Evolutionary conservation across 441 rosid genomes (phyloP), one percentile per base, ranked within the genome.

Genomic region (Macaranga tanarius): DNA sequence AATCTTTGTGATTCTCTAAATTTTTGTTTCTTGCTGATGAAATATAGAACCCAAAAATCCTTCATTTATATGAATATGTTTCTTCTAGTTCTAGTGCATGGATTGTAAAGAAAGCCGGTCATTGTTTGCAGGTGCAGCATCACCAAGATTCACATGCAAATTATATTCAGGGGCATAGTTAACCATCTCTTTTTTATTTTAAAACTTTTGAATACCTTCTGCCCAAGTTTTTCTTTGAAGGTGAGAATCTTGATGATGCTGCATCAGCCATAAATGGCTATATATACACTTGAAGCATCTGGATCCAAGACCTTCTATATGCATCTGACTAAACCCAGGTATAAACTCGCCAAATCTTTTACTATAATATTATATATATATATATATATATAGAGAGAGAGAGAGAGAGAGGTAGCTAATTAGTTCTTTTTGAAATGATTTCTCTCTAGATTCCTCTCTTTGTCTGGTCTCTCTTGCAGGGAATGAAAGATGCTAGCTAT

Each of bases 201-300:
- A 4, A 3, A 34, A 34, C 38, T 34, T 57, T 7, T 70, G 10
- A 26, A 61, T 31, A 50, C 2, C 71, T 54, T 28, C 56, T 47
- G n/a, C 77, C 67, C 60, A 38, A 38, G 64, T 12, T 81, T 17
- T 81, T 75, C 50, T 69, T 66, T 60, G 38, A 38, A 67, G 59
- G 70, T 93, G 98, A 87, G 98, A 93, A 93, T 93, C 98, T 93
- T 93, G 98, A 93, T 93, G 98, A 93, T 93, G 98, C 98, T 93
- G 98, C 97, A 90, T 91, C 98, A 64, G 94, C 90, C 76, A 86
- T 78, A 61, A 57, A 85, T 84, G 92, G 75, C 93, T 92, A 11
- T 1, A 56, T 13, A 23, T 20, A 17, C 10, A 47, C 20, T 6
- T 50, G 12, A 45, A 74, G 19, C 6, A n/a, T 10, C 20, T 51